Base-by-base conservation (phyloP, 2,329 filamentous ascomycete species). In the Bipolaris sorokiniana region DNA sequence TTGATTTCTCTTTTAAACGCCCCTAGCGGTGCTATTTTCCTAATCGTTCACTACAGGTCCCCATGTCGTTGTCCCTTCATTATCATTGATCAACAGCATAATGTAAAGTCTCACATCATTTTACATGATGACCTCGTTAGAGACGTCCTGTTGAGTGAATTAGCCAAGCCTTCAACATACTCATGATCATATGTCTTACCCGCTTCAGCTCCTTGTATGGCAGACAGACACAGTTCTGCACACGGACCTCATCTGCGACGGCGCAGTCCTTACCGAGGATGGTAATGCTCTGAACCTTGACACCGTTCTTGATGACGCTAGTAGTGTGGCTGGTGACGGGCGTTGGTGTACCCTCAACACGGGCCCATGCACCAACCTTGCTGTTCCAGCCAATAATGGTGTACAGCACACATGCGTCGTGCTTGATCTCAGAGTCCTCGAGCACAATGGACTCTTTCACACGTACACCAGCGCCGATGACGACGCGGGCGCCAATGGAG, bases 171-270 rank as follows among this genome's bases (percentile, higher is more conserved):
- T 18, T 54, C 20, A 54, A 20, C n/a, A 6, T 18, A 36, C 11
- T 0, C 3, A 23, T 13, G 33, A 13, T 7, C 1, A 5, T 1
- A 15, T 7, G n/a, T 85, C 90, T 77, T 81, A 94, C 91, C 81
- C 93, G 87, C 87, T 97, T 98, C 77, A 99, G 80, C 81, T 98
- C 95, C 85, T 99, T 99, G 80, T 93, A 97, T 9, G 95, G 95
- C 81, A 99, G 80, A 81, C 95, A 98, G 58, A 99, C 88, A 77
- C 95, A 99, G 81, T 99, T 98, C 82, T 98, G 94, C 68, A 99
- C 92, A 62, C 92, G 87, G 10, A 98, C 89, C 79, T 98, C 95
- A 70, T 99, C 95, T 3, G 90, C 92, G 28, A 98, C 95, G 54
- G 83, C 87, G 73, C 94, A 98, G 78, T 99, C 95, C 83, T 98